Conservation (phyloP, 257 asterid genomes). For the Nicotiana knightiana region DNA sequence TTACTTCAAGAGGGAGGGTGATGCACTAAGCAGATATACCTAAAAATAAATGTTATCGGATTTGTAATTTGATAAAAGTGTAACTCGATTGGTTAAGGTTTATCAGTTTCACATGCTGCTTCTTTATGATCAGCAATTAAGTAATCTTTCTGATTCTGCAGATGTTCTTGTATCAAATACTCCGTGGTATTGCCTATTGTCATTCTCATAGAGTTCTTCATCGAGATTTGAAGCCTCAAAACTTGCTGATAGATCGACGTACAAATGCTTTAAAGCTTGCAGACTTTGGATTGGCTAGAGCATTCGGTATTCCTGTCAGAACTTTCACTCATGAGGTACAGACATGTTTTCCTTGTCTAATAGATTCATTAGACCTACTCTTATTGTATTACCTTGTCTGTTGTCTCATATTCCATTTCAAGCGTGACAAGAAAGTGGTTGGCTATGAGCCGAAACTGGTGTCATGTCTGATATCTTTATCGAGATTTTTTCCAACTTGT, state of each 20-base stretch:
- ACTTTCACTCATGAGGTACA: slow-evolving; percentile 88
- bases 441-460: background rate
- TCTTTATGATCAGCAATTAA: slow-evolving; percentile 16
- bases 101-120: slow-evolving; percentile 11
- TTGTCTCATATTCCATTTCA: background rate
- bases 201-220: slow-evolving; percentile 94
- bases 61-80: background rate
- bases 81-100: background rate
- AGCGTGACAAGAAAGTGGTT: no score
- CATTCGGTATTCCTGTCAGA: slow-evolving; percentile 93
- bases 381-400: background rate
- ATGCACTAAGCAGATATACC: background rate
- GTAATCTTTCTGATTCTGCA: slow-evolving; percentile 26
- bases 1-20: slow-evolving; percentile 1
- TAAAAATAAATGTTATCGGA: background rate
- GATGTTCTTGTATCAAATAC: slow-evolving; percentile 81
- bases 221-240: slow-evolving; percentile 91
- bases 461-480: background rate
- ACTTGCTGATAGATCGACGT: slow-evolving; percentile 79
- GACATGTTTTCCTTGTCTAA: background rate
- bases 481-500: background rate
- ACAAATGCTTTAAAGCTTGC: slow-evolving; percentile 89
- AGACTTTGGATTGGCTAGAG: slow-evolving; percentile 93
- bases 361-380: background rate
- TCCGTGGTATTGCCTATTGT: slow-evolving; percentile 88